These are phyloP conservation scores for Glaciozyma martinii DNA, from an alignment of 768 basidiomycete species.

Conservation along the genomic window DNA sequence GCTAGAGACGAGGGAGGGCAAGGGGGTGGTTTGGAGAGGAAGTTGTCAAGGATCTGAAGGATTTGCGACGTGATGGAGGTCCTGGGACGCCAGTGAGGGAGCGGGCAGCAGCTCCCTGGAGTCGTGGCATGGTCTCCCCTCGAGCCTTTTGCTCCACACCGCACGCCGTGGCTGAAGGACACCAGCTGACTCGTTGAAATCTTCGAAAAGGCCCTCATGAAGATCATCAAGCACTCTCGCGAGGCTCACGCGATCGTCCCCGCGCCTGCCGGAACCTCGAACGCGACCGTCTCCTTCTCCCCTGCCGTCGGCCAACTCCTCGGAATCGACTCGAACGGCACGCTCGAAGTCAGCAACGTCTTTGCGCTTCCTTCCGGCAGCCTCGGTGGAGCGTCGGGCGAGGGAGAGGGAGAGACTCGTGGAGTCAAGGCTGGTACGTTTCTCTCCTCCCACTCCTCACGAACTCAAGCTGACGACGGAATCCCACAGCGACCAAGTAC, in stretches of 20 bases:
- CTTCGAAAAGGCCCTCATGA: slow-evolving; percentile 29
- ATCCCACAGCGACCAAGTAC: slow-evolving; percentile 29
- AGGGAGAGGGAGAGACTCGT: slow-evolving; percentile 16
- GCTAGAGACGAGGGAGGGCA: background rate
- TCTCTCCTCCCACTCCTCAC: background rate
- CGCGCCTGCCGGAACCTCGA: slow-evolving; percentile 26
- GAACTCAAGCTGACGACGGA: background rate
- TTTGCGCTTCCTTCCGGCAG: slow-evolving; percentile 31
- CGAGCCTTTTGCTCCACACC: too few relatives aligned
- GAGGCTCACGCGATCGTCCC: slow-evolving; percentile 25
- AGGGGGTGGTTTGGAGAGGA: too few relatives aligned
- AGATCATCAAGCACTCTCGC: slow-evolving; percentile 36
- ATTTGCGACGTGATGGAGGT: too few relatives aligned
- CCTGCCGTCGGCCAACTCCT: slow-evolving; percentile 34
- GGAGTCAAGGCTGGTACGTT: slow-evolving; percentile 29
- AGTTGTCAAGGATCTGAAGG: too few relatives aligned
- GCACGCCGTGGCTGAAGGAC: too few relatives aligned
- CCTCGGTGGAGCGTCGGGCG: slow-evolving; percentile 15
- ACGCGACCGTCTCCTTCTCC: slow-evolving; percentile 31
- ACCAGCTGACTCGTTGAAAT: background rate
- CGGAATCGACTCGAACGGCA: slow-evolving; percentile 33
- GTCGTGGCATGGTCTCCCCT: too few relatives aligned
- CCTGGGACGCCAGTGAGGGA: too few relatives aligned
- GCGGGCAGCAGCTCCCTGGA: too few relatives aligned
- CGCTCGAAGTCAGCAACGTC: slow-evolving; percentile 32